Evolutionary conservation across 192 early-diverging fungal species (phyloP).

Genomic region (Rhizoclosmatium globosum): DNA sequence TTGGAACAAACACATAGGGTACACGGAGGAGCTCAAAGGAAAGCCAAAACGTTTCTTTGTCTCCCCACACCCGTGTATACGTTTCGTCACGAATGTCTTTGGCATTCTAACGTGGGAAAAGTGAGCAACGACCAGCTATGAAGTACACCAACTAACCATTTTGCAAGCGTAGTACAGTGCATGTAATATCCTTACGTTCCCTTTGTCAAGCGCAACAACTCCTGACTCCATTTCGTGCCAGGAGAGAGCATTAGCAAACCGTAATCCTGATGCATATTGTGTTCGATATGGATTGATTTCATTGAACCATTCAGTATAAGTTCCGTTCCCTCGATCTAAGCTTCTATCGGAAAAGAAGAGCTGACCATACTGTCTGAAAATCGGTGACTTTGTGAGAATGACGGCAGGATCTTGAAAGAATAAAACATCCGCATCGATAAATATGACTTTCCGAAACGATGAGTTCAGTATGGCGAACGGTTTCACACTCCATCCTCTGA

Average conservation of each 20-base stretch:
- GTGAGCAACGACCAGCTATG: too few species aligned
- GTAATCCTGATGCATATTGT: not conserved
- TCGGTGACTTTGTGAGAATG: constrained; percentile 43
- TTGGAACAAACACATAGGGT: constrained; percentile 63
- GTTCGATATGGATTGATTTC: constrained; percentile 43
- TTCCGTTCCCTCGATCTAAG: not conserved
- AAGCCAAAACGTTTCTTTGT: constrained; percentile 61
- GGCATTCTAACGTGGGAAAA: not conserved
- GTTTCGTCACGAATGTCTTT: not conserved
- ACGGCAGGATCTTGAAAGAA: constrained; percentile 12
- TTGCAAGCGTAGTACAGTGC: not conserved
- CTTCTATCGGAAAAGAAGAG: constrained; percentile 71
- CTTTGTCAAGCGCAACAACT: constrained; percentile 20
- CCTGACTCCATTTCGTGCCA: constrained; percentile 7
- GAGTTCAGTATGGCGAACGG: constrained; percentile 22
- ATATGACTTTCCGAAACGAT: constrained; percentile 7
- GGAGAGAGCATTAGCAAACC: not conserved
- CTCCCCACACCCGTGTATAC: constrained; percentile 8
- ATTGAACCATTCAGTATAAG: constrained; percentile 50
- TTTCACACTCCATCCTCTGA: not conserved
- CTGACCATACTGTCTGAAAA: constrained; percentile 53
- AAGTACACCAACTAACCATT: constrained; percentile 33
- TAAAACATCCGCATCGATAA: constrained; percentile 26
- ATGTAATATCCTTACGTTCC: not conserved
- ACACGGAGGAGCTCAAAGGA: constrained; percentile 67